A percentile compares a stretch with the other conserved stretches of the same genome.
phyloP scores from a whole-genome alignment of 768 basidiomycete species.

The Vararia minispora region DNA sequence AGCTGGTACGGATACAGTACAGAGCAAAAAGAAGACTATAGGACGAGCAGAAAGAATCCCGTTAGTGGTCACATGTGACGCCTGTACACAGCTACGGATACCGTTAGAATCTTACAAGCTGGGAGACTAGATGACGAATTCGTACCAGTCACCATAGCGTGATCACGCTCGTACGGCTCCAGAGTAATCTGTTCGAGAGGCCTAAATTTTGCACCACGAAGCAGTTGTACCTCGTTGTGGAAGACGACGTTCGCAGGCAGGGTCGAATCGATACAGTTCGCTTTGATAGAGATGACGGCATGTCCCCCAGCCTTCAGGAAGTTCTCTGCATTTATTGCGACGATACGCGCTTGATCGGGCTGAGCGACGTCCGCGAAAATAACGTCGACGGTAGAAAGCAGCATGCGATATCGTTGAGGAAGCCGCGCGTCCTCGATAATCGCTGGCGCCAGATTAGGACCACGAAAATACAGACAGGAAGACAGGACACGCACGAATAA shows the following conservation, averaged over 20 bases:
- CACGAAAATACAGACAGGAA: background rate
- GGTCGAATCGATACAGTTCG: constrained; percentile 98
- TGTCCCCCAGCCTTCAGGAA: constrained; percentile 95
- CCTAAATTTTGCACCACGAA: constrained; percentile 76
- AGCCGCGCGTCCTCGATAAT: constrained; percentile 97
- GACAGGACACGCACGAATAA: constrained; percentile 70
- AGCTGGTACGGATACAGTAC: constrained; percentile 5
- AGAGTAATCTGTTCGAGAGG: constrained; percentile 93
- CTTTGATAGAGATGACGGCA: constrained; percentile 95
- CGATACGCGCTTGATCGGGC: constrained; percentile 97
- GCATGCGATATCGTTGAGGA: constrained; percentile 96
- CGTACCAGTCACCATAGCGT: constrained; percentile 82
- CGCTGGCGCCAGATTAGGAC: constrained; percentile 31
- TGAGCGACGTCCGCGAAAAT: constrained; percentile 98
- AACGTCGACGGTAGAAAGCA: constrained; percentile 89
- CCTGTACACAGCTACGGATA: constrained; percentile 31
- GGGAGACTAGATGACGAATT: background rate
- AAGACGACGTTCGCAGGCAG: constrained; percentile 83
- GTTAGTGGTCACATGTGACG: constrained; percentile 34
- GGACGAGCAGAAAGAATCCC: constrained; percentile 6
- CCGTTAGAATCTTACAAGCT: background rate
- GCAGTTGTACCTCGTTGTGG: constrained; percentile 70
- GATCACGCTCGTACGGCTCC: constrained; percentile 87
- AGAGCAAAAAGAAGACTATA: constrained; percentile 5
- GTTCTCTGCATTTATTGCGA: constrained; percentile 82